phyloP scores from a whole-genome alignment of 495 filamentous ascomycete species.

The Penicillium robsamsonii region DNA sequence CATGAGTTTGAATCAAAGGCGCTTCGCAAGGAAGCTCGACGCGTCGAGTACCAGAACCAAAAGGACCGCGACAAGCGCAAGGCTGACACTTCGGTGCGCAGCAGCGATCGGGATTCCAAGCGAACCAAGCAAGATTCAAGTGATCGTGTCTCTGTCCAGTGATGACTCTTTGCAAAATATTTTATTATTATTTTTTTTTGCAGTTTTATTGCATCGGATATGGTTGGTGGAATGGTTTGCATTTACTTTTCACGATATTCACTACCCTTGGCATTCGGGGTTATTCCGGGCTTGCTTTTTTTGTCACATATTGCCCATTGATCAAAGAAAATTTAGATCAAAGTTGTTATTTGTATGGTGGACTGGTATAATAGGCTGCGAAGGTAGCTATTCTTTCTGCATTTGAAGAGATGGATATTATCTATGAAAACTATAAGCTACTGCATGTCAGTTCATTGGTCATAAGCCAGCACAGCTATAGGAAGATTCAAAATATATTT shows the following conservation, averaged over 20 bases:
- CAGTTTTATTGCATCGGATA: constrained; percentile 15
- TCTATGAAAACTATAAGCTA: background rate
- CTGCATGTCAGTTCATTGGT: background rate
- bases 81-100: constrained; percentile 27
- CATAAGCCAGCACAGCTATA: background rate
- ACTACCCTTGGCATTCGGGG: constrained; percentile 1
- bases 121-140: constrained; percentile 29
- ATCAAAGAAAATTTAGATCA: constrained; percentile 5
- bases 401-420: background rate
- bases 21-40: constrained; percentile 75
- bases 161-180: background rate
- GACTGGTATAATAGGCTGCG: background rate
- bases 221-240: constrained; percentile 19
- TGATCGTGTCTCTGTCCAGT: constrained; percentile 4
- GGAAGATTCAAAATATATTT: background rate
- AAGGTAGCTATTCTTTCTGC: background rate
- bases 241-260: constrained; percentile 18
- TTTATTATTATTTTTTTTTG: constrained; percentile 3
- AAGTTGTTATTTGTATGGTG: background rate
- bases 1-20: constrained; percentile 99
- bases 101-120: constrained; percentile 43
- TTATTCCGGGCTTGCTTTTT: constrained; percentile 18
- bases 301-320: constrained; percentile 25
- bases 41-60: constrained; percentile 53
- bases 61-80: constrained; percentile 54